Evolutionary conservation across 1,284 basidiomycete genomes (phyloP), one percentile per base, ranked within the genome.

Genomic region (Agaricales sp.): DNA sequence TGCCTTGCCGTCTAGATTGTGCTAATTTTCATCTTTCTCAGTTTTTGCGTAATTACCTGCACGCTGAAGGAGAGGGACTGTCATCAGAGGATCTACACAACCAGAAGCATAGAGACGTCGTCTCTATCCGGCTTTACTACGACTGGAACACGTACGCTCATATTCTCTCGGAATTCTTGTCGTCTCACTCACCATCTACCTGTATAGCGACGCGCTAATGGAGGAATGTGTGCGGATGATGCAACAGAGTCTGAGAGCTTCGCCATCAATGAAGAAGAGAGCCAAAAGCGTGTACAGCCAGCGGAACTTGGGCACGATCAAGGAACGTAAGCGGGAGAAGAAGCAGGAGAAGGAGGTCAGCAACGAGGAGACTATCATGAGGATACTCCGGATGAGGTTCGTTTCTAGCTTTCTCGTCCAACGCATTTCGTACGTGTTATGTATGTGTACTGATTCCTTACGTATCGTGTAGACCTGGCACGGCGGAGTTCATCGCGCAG

Each of bases 11-110:
- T n/a, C n/a, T n/a, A n/a, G n/a, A n/a, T n/a, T n/a, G n/a, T n/a
- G n/a, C 26, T 37, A 19, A 53, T 46, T 50, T 47, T 54, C 25
- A 53, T 20, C 8, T 23, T 48, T 41, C 46, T 20, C 54, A 93
- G 87, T 96, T 96, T 70, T 62, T 99, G 60, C 76, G 87, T 49
- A 91, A 95, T 64, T 99, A 94, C 69, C 97, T 98, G 71, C 85
- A 96, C 62, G 93, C 92, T 8, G 87, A 82, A 35, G 96, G 96
- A 4, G 90, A 96, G 63, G 90, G 91, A 14, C 81, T 98, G 8
- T 81, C 94, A 0, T 70, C 95, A 41, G 89, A 92, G 61, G 73
- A 81, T 13, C 70, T 99, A n/a, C 93, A 96, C 63, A 97, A 95
- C 59, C 85, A 92, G 64, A 97, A 96, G 64, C 99, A 96, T 65